Base-by-base conservation (phyloP, 2,329 filamentous ascomycete species). In the Exophiala oligosperma region DNA sequence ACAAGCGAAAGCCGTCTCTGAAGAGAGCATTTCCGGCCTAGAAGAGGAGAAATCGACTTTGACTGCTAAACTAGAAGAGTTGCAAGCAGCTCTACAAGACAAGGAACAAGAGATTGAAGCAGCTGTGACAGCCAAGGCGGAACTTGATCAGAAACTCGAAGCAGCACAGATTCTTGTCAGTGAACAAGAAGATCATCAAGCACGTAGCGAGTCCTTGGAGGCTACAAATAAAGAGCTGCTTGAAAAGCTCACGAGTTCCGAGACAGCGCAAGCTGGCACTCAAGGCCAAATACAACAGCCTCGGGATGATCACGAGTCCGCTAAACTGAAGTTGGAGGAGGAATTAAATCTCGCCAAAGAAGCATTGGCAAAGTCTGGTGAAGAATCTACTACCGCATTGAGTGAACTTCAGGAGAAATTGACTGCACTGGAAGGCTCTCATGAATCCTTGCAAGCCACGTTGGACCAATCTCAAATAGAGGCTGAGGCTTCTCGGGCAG, bases 401-500 rank as follows among this genome's bases (percentile, higher is more conserved):
- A 46, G 54, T 12, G 59, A 47, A n/a, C 52, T 61, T 28, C 49
- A 61, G 48, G 47, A 35, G 29, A 56, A 56, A 26, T 26, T 61
- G 17, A 17, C 32, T 17, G 37, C 50, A 17, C 41, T 52, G 24
- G 49, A 35, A 4, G 35, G 50, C 43, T 54, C 47, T 26, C 47
- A 55, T 32, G 21, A 50, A 23, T 37, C 41, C 23, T 41, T 49
- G 14, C 37, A 57, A 47, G 58, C 57, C 21, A 46, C 50, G 11
- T 32, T 58, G n/a, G 44, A 40, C n/a, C 51, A 59, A 29, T 40
- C 44, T 24, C n/a, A 54, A 41, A 43, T 12, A 37, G 51, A 59
- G 9, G 32, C 47, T 12, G 12, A 54, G 9, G 35, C 37, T 8
- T 38, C 58, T 21, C 48, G 11, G 24, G 24, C 37, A 8, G 58